Conservation (phyloP, 768 basidiomycete species). For the Lanmaoa rubissima region DNA sequence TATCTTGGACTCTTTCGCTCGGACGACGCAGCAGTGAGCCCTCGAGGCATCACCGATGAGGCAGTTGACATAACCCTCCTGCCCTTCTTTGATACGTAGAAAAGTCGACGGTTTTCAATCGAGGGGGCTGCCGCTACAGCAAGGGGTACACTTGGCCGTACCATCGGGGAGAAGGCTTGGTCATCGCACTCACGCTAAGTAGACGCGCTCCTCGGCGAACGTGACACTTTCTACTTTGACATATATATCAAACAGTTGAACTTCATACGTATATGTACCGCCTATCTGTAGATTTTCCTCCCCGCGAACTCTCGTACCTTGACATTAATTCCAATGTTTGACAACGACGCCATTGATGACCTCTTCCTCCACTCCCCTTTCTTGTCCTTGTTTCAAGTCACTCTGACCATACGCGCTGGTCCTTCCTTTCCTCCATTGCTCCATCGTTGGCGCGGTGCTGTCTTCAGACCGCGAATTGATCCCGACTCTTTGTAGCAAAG, state of each 20-base stretch:
- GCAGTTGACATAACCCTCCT: too few relatives aligned
- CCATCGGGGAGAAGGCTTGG: not conserved
- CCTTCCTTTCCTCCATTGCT: constrained; percentile 50
- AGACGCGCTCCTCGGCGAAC: not conserved
- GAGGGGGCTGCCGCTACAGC: too few relatives aligned
- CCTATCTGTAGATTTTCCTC: too few relatives aligned
- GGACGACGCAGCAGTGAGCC: too few relatives aligned
- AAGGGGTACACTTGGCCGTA: too few relatives aligned
- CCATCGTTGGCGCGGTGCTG: constrained; percentile 48
- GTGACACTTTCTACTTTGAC: not conserved
- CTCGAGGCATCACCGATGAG: too few relatives aligned
- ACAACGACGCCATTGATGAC: constrained; percentile 53
- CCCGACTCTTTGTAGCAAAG: constrained; percentile 46
- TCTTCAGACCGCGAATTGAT: constrained; percentile 39
- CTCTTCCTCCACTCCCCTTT: constrained; percentile 52
- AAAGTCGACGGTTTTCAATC: too few relatives aligned
- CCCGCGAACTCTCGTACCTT: not conserved
- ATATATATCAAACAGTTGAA: not conserved
- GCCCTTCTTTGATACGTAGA: too few relatives aligned
- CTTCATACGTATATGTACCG: not conserved
- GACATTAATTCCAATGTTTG: constrained; percentile 50
- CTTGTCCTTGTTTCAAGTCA: constrained; percentile 40
- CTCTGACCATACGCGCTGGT: constrained; percentile 52
- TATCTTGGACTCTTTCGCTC: too few relatives aligned
- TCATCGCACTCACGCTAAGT: not conserved